phyloP scores from a whole-genome alignment of 768 basidiomycete genomes.

The Psilocybe azurescens region DNA sequence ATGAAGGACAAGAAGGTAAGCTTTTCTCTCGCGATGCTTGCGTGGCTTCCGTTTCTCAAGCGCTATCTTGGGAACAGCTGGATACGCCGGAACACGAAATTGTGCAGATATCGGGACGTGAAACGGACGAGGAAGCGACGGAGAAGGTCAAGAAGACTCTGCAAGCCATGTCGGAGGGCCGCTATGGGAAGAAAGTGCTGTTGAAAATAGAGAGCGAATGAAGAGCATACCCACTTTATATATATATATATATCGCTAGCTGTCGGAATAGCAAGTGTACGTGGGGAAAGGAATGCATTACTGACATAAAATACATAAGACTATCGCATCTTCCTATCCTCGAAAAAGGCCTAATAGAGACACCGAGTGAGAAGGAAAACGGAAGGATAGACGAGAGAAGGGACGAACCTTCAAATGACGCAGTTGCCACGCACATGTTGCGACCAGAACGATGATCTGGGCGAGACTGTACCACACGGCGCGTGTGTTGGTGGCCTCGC shows the following conservation, averaged over 20 bases:
- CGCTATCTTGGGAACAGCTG: conserved; percentile 46
- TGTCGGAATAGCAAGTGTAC: not conserved
- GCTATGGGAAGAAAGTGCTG: conserved; percentile 48
- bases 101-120: conserved; percentile 48
- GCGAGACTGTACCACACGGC: conserved; percentile 95
- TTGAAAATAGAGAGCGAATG: conserved; percentile 39
- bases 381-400: conserved; percentile 6
- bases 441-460: conserved; percentile 85
- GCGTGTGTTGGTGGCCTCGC: conserved; percentile 87
- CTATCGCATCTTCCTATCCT: conserved; percentile 82
- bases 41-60: not conserved
- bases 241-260: not conserved
- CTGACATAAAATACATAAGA: not conserved
- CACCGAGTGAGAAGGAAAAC: conserved; percentile 1
- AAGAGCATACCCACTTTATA: not conserved
- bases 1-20: conserved; percentile 60
- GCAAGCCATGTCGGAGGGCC: conserved; percentile 38
- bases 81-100: conserved; percentile 74
- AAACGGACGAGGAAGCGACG: conserved; percentile 42
- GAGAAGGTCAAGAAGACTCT: conserved; percentile 58
- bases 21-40: not conserved
- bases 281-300: conserved; percentile 10
- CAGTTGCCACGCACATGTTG: conserved; percentile 92
- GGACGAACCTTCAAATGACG: conserved; percentile 83
- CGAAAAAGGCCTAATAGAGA: conserved; percentile 73